A percentile compares a stretch with the other conserved stretches of the same genome.
Conservation (phyloP, 2,329 filamentous ascomycete genomes). For the Colletotrichum paranaense region DNA sequence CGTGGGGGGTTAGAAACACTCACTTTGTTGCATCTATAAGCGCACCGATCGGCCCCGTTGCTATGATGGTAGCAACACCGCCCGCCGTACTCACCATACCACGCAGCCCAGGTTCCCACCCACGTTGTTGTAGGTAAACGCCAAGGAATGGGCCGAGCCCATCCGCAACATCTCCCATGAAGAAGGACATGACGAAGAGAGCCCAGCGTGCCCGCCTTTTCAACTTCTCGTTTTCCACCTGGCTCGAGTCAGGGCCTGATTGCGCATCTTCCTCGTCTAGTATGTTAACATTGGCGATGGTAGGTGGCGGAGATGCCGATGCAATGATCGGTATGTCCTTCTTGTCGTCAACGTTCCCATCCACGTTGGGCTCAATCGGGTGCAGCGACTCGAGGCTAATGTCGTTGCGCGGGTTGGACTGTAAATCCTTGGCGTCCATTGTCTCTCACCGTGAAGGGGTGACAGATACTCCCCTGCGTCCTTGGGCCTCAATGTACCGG, state of each 20-base stretch:
- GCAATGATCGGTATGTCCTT: background rate
- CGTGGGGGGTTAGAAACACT: background rate
- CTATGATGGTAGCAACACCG: constrained; percentile 25
- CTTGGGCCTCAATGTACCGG: background rate
- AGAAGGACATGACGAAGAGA: constrained; percentile 25
- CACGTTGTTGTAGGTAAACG: constrained; percentile 28
- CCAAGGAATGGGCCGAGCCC: constrained; percentile 25
- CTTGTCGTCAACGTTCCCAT: constrained; percentile 1
- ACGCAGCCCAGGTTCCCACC: constrained; percentile 26
- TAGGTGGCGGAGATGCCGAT: background rate
- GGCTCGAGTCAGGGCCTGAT: no score
- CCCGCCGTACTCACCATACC: constrained; percentile 16
- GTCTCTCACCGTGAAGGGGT: background rate
- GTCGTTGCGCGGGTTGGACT: background rate
- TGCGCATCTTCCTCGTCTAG: background rate
- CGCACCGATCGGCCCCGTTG: constrained; percentile 23
- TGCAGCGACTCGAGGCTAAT: constrained; percentile 21
- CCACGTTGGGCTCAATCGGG: background rate
- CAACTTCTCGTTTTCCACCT: constrained; percentile 1
- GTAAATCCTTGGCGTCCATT: constrained; percentile 21
- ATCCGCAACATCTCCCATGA: constrained; percentile 29
- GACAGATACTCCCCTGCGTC: background rate
- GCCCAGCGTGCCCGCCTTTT: constrained; percentile 22
- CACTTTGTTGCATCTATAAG: constrained; percentile 30
- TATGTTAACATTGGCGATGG: background rate